phyloP scores from a whole-genome alignment of 2,329 filamentous ascomycete species.

The Bertia moriformis region DNA sequence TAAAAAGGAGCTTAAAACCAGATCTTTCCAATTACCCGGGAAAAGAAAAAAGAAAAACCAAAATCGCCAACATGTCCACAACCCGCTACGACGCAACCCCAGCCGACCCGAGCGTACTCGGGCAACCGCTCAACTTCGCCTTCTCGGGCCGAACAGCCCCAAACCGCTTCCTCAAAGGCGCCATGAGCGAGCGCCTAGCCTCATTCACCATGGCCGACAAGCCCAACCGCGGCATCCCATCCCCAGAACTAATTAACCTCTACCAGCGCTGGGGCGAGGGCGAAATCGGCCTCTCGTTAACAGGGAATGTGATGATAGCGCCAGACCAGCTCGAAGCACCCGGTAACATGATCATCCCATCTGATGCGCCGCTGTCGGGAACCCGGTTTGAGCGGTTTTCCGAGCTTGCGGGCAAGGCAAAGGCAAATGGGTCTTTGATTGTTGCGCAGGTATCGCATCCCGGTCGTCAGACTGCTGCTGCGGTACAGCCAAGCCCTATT shows the following conservation, averaged over 20 bases:
- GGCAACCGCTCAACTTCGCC: constrained; percentile 27
- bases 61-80: too few species aligned
- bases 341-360: constrained; percentile 44
- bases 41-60: too few species aligned
- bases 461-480: constrained; percentile 33
- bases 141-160: constrained; percentile 39
- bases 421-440: constrained; percentile 40
- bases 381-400: constrained; percentile 45
- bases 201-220: constrained; percentile 40
- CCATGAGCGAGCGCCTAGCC: constrained; percentile 51
- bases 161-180: constrained; percentile 53
- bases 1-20: too few species aligned
- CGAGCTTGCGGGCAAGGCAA: constrained; percentile 34
- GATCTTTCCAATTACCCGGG: too few species aligned
- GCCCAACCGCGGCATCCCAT: constrained; percentile 27
- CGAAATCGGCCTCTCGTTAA: constrained; percentile 37
- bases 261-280: constrained; percentile 49
- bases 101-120: constrained; percentile 21
- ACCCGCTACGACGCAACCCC: background rate
- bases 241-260: constrained; percentile 27
- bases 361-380: constrained; percentile 30
- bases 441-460: constrained; percentile 48
- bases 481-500: constrained; percentile 30
- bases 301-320: constrained; percentile 51
- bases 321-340: constrained; percentile 39